Conservation (phyloP, 2,329 filamentous ascomycete species). For the Botrytis sinoallii region DNA sequence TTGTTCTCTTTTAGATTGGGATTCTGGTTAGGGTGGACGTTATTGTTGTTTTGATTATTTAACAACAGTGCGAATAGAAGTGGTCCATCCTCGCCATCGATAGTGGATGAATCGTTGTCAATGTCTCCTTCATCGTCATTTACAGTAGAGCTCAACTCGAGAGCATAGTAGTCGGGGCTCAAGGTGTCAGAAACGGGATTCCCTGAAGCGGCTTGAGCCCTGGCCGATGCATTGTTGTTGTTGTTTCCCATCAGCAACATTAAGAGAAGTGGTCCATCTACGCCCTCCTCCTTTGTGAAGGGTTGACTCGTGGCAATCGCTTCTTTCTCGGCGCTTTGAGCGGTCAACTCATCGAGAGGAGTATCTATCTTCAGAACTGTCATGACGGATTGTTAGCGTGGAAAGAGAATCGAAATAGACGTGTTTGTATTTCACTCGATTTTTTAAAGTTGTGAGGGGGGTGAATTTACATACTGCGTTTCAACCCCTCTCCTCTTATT, state of each 20-base stretch:
- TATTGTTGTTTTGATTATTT: neutral
- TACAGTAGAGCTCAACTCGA: neutral
- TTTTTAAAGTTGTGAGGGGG: too few relatives aligned
- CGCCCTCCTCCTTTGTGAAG: too few relatives aligned
- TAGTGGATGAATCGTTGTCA: neutral
- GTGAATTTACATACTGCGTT: neutral
- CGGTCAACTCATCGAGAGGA: too few relatives aligned
- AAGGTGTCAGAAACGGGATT: neutral
- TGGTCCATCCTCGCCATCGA: neutral
- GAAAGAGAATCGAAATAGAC: too few relatives aligned
- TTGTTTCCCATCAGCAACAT: too few relatives aligned
- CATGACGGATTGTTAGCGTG: neutral
- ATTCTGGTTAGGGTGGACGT: too few relatives aligned
- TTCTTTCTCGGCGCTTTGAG: neutral
- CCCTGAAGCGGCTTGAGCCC: rapidly evolving
- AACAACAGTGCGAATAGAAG: neutral
- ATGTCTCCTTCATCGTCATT: neutral
- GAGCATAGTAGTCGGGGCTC: neutral
- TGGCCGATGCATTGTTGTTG: too few relatives aligned
- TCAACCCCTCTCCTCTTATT: neutral
- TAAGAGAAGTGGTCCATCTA: too few relatives aligned
- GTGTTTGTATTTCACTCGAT: neutral
- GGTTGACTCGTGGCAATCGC: too few relatives aligned
- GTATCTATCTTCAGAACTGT: neutral
- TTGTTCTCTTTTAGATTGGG: neutral